Evolutionary conservation across 495 filamentous ascomycete genomes (phyloP).

Genomic region (Penicillium angulare): DNA sequence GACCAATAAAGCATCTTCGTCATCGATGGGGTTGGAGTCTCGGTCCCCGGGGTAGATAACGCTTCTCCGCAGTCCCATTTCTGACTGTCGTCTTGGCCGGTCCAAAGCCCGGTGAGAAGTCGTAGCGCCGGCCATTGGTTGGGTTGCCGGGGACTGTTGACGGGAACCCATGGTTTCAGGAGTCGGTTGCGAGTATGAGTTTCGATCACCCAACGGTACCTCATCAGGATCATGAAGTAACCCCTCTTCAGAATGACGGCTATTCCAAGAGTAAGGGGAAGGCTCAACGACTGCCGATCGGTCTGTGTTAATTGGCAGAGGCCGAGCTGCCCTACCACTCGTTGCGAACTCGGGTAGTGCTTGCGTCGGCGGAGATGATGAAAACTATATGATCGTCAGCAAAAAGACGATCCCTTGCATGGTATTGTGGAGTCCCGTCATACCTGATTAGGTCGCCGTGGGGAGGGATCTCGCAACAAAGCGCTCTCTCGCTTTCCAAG

Average conservation of each 20-base stretch:
- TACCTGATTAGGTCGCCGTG: slow-evolving; percentile 23
- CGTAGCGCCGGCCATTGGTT: slow-evolving; percentile 24
- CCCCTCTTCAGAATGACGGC: slow-evolving; percentile 63
- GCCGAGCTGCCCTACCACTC: slow-evolving; percentile 27
- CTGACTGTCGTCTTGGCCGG: slow-evolving; percentile 27
- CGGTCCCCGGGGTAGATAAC: slow-evolving; percentile 44
- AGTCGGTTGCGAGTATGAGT: slow-evolving; percentile 6
- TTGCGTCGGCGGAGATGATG: slow-evolving; percentile 18
- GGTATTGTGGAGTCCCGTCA: neutral
- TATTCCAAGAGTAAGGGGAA: slow-evolving; percentile 67
- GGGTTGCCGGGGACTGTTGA: slow-evolving; percentile 20
- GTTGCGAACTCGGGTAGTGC: slow-evolving; percentile 15
- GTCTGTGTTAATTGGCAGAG: slow-evolving; percentile 60
- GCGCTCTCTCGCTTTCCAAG: slow-evolving; percentile 56
- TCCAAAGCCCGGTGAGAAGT: slow-evolving; percentile 40
- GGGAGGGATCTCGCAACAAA: slow-evolving; percentile 21
- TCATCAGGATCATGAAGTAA: slow-evolving; percentile 43
- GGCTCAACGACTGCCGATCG: slow-evolving; percentile 52
- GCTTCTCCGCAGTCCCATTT: slow-evolving; percentile 46
- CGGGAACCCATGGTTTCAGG: slow-evolving; percentile 15
- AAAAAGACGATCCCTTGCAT: neutral
- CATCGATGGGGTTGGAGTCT: slow-evolving; percentile 50
- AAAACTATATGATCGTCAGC: slow-evolving; percentile 25
- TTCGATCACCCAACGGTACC: neutral
- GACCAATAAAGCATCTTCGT: slow-evolving; percentile 68